phyloP scores from a whole-genome alignment of 192 early-diverging fungal species.

The Umbelopsis vinacea region DNA sequence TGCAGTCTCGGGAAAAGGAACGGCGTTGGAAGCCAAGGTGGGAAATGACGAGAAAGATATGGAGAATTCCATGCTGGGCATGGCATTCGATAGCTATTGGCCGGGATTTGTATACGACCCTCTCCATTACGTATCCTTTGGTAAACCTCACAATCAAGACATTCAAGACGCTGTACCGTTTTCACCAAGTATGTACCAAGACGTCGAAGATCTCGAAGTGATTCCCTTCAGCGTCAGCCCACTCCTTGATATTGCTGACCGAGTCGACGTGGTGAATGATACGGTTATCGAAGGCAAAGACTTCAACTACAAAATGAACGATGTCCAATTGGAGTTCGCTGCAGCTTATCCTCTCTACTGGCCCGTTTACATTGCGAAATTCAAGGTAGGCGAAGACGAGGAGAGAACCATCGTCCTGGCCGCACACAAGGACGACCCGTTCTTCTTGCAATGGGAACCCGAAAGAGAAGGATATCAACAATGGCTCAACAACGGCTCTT shows the following conservation, averaged over 20 bases:
- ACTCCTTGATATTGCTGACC: constrained; percentile 22
- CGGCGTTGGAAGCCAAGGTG: not conserved
- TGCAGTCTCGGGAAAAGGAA: constrained; percentile 20
- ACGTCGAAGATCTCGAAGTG: constrained; percentile 28
- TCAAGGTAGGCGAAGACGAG: not conserved
- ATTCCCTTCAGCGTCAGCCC: constrained; percentile 35
- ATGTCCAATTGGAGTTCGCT: constrained; percentile 19
- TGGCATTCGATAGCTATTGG: constrained; percentile 39
- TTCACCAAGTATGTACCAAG: not conserved
- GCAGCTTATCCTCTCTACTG: constrained; percentile 41
- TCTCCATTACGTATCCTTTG: constrained; percentile 35
- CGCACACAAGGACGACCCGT: constrained; percentile 30
- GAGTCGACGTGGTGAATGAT: not conserved
- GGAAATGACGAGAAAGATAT: constrained; percentile 1
- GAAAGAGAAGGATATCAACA: not conserved
- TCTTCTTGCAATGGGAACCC: constrained; percentile 32
- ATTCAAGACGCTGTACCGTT: constrained; percentile 27
- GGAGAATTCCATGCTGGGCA: constrained; percentile 15
- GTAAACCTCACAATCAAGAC: constrained; percentile 10
- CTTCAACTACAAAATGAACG: not conserved
- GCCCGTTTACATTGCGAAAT: constrained; percentile 41
- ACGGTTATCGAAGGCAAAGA: not conserved
- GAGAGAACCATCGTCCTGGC: constrained; percentile 31
- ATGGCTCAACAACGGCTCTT: constrained; percentile 39
- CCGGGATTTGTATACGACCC: constrained; percentile 35